Base-by-base conservation (phyloP, 139 green algal species). In the Penium margaritaceum region DNA sequence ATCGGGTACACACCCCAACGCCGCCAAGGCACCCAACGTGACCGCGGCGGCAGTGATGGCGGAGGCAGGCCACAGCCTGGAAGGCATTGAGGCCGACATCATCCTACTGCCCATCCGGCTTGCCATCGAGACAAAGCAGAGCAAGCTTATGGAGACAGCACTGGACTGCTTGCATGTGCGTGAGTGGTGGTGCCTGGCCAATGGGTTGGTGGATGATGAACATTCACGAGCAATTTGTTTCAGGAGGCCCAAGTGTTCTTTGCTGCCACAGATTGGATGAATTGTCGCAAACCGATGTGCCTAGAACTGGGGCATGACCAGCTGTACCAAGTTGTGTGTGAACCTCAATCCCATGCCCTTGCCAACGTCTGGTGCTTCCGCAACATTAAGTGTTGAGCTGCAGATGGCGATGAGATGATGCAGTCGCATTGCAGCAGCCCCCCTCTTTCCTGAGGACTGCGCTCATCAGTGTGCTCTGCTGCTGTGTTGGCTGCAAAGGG, bases 81-180 rank as follows among this genome's bases (percentile, higher is more conserved):
- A 72, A 30, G 68, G 57, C 12, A 24, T 35, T 21, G 75, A 81
- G 58, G 68, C 69, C 9, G 75, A 78, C 19, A 37, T 79, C 2
- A 60, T 77, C 24, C 30, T 77, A 17, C 36, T 51, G 12, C 67
- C 68, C 15, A 3, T 81, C 39, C 55, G 58, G 33, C 24, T 81
- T 17, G 75, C 75, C 15, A 71, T 72, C 19, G 68, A 81, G 67
- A 66, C 71, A 36, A 78, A 79, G 51, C 55, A 79, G 54, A 34
- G n/a, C 36, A 80, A 80, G 30, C 67, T 81, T 17, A 62, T 81
- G 24, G 75, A 81, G 58, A 78, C 75, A 14, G 75, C 75, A 6
- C 75, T 81, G 17, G 75, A 81, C 47, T 81, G 75, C 51, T 29
- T 78, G 37, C 75, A 81, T 62, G 73, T 80, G 41, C 55, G 63